Evolutionary conservation across 805 yeast genomes (phyloP).

Genomic region (Spathaspora sp.): DNA sequence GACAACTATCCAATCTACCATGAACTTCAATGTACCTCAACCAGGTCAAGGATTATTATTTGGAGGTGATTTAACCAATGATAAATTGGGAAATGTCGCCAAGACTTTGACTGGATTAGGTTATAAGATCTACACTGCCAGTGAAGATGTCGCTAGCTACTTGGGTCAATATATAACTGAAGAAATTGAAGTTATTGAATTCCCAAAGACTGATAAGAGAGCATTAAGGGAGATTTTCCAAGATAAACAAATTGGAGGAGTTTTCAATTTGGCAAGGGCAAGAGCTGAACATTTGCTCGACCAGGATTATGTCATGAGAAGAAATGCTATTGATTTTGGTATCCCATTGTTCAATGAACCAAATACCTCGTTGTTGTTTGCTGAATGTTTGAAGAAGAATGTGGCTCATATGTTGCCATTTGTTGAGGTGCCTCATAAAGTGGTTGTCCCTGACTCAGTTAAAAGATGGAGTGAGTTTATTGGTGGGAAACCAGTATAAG

Average conservation of each 20-base stretch:
- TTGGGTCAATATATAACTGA: constrained; percentile 47
- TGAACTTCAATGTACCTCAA: constrained; percentile 92
- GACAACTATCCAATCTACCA: constrained; percentile 94
- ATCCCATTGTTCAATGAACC: constrained; percentile 97
- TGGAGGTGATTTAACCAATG: constrained; percentile 86
- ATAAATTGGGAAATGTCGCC: constrained; percentile 72
- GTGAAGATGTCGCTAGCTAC: constrained; percentile 67
- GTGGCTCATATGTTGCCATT: constrained; percentile 53
- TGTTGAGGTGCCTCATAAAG: constrained; percentile 35
- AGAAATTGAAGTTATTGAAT: constrained; percentile 66
- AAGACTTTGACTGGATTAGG: constrained; percentile 66
- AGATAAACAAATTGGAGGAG: constrained; percentile 77
- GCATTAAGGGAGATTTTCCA: constrained; percentile 92
- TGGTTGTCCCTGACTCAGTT: constrained; percentile 79
- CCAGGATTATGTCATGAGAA: constrained; percentile 95
- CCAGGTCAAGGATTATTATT: constrained; percentile 88
- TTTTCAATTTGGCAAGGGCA: constrained; percentile 85
- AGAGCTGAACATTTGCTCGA: constrained; percentile 84
- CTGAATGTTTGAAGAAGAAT: constrained; percentile 74
- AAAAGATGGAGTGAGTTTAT: constrained; percentile 95
- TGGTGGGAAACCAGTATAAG: constrained; percentile 83
- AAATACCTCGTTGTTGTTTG: constrained; percentile 82
- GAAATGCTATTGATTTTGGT: constrained; percentile 98
- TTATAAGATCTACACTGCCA: constrained; percentile 77
- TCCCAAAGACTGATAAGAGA: constrained; percentile 92